phyloP scores from a whole-genome alignment of 163 green algal species.

The Prototheca stagnorum region DNA sequence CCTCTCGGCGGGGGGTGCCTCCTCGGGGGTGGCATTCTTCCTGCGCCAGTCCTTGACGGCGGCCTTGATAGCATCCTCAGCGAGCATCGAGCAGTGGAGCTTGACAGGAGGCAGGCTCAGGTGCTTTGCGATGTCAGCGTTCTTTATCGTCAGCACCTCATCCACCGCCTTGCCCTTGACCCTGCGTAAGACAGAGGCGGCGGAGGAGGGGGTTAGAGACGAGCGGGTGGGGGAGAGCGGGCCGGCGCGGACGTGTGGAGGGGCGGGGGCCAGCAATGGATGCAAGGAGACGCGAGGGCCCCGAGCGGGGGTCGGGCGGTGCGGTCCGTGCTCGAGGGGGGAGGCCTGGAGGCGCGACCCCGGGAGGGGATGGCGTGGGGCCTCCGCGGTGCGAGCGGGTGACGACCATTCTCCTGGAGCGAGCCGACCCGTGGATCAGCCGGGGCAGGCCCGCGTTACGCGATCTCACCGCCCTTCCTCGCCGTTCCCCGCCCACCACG shows the following conservation, averaged over 20 bases:
- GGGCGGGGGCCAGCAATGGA: neutral
- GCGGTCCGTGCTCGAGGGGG: no score
- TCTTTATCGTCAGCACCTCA: constrained; percentile 90
- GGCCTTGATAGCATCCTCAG: constrained; percentile 37
- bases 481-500: neutral
- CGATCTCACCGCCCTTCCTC: no score
- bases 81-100: constrained; percentile 88
- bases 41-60: constrained; percentile 27
- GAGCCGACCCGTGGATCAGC: no score
- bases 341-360: no score
- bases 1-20: neutral
- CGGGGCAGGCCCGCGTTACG: no score
- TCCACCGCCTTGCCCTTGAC: constrained; percentile 85
- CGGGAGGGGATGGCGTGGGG: no score
- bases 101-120: constrained; percentile 94
- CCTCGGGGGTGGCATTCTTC: constrained; percentile 3
- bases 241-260: neutral
- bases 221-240: neutral
- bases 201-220: no score
- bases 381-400: no score
- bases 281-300: no score
- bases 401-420: no score
- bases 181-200: constrained; percentile 10
- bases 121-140: constrained; percentile 98
- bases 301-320: no score